Conservation (phyloP, 495 filamentous ascomycete genomes). For the Friedmanniomyces endolithicus region DNA sequence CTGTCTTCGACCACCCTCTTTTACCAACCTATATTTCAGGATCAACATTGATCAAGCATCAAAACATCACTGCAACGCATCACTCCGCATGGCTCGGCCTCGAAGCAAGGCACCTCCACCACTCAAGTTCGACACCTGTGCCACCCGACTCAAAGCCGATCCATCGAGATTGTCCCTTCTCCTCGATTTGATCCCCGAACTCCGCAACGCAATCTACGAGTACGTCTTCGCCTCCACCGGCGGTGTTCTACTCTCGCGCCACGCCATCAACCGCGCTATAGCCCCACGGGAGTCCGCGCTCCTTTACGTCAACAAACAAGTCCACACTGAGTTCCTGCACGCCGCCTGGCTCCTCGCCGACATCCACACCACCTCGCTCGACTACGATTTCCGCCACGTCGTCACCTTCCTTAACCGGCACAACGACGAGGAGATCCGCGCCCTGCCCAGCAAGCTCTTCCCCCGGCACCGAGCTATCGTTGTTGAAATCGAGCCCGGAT, state of each 20-base stretch:
- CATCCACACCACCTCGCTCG: neutral
- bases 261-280: neutral
- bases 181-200: constrained; percentile 2
- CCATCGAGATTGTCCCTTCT: neutral
- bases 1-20: too few species aligned
- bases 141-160: neutral
- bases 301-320: constrained; percentile 2
- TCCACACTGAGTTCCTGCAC: neutral
- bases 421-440: neutral
- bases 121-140: neutral
- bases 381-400: constrained; percentile 6
- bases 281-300: neutral
- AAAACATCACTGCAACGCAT: too few species aligned
- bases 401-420: constrained; percentile 11
- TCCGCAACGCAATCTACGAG: constrained; percentile 6
- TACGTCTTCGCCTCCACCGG: neutral
- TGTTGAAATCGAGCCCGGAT: too few species aligned
- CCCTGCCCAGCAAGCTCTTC: too few species aligned
- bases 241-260: neutral
- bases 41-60: too few species aligned
- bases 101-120: neutral
- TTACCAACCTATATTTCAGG: too few species aligned
- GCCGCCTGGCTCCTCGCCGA: neutral
- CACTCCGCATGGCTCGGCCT: neutral
- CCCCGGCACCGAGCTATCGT: neutral